phyloP scores from a whole-genome alignment of 2,329 filamentous ascomycete species.

The Neobulgaria alba region DNA sequence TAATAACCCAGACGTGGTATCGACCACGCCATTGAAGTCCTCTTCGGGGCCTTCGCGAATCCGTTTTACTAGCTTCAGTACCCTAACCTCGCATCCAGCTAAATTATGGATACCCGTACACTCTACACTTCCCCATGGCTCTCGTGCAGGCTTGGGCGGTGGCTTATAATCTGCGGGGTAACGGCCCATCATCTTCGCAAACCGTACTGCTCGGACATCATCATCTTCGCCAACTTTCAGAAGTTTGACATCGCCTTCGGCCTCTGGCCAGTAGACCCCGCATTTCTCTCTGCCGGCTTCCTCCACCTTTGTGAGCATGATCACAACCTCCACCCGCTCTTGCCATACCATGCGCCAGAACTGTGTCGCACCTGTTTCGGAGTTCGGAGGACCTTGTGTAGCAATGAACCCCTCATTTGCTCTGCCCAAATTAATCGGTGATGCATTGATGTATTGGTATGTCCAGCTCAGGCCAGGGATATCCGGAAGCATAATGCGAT shows the following conservation, averaged over 20 bases:
- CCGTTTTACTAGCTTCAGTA: constrained; percentile 2
- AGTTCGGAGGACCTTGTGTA: constrained; percentile 8
- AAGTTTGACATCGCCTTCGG: constrained; percentile 6
- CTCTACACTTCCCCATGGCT: constrained; percentile 7
- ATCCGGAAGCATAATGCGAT: constrained; percentile 68
- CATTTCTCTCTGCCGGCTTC: constrained; percentile 12
- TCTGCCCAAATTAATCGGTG: constrained; percentile 42
- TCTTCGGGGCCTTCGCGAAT: not conserved
- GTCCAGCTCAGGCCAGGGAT: constrained; percentile 33
- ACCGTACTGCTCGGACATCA: no score
- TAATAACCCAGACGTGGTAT: not conserved
- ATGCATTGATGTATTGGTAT: constrained; percentile 64
- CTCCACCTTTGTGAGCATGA: constrained; percentile 13
- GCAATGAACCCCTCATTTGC: constrained; percentile 18
- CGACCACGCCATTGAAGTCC: not conserved
- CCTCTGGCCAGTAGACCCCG: constrained; percentile 12
- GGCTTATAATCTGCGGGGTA: no score
- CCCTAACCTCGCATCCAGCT: constrained; percentile 8
- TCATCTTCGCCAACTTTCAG: not conserved
- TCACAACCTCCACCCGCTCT: constrained; percentile 4
- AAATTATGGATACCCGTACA: constrained; percentile 5
- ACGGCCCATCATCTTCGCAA: no score
- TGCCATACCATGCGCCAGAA: constrained; percentile 10
- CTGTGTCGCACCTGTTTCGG: not conserved
- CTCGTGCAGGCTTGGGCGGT: not conserved